Evolutionary conservation across 257 asterid genomes (phyloP).

Genomic region (Lycium ferocissimum): DNA sequence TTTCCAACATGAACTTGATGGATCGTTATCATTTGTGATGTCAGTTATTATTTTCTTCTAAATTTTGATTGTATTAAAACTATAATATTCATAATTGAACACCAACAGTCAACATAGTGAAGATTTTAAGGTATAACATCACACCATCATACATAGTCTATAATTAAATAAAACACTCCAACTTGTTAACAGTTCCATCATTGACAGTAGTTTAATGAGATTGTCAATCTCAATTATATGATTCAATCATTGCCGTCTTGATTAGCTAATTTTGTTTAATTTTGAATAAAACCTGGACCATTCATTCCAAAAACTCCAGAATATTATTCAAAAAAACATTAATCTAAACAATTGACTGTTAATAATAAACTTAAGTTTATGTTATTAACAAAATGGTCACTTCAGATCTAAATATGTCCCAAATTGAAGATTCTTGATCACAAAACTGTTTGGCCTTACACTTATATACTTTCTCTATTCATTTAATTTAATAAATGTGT

Average conservation of each 20-base stretch:
- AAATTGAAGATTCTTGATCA: neutral
- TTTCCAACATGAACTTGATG: neutral
- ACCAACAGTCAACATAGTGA: neutral
- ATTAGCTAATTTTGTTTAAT: neutral
- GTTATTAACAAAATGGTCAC: neutral
- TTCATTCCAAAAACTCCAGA: neutral
- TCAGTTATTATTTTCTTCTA: no score
- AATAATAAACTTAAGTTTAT: neutral
- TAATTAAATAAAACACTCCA: neutral
- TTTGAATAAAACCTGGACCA: slow-evolving; percentile 22
- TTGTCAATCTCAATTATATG: slow-evolving; percentile 15
- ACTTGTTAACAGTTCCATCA: neutral
- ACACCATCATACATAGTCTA: neutral
- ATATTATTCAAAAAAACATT: neutral
- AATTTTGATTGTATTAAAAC: no score
- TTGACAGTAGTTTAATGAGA: neutral
- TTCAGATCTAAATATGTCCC: neutral
- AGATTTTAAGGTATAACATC: neutral
- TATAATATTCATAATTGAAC: neutral
- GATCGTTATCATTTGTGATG: neutral
- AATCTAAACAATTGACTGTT: neutral
- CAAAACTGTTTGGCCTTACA: neutral
- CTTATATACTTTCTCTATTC: neutral
- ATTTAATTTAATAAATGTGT: neutral
- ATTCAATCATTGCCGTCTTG: neutral